Conservation (phyloP, 2,329 filamentous ascomycete genomes). For the Colletotrichum noveboracense region DNA sequence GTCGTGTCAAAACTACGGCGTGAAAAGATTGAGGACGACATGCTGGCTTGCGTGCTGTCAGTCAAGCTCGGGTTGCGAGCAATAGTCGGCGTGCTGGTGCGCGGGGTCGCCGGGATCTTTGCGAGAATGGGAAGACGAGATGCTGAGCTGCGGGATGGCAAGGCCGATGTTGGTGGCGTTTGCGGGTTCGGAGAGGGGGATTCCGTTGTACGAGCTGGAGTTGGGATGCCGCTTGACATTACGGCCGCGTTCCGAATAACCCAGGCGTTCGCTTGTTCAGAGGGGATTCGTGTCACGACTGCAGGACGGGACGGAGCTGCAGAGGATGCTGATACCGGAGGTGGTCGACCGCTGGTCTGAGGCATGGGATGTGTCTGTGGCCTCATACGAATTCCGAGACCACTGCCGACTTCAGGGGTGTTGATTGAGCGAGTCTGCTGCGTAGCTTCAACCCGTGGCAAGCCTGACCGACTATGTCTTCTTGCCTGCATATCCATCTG, state of each 20-base stretch:
- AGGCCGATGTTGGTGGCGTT: conserved; percentile 25
- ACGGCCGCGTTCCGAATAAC: not conserved
- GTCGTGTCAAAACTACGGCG: conserved; percentile 36
- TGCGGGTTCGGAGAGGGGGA: conserved; percentile 27
- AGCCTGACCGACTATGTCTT: not conserved
- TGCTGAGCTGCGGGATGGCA: conserved; percentile 39
- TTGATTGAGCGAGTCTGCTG: not conserved
- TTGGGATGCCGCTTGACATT: conserved; percentile 11
- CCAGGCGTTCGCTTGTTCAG: not conserved
- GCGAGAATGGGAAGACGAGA: conserved; percentile 40
- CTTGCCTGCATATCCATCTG: conserved; percentile 23
- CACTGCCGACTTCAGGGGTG: not conserved
- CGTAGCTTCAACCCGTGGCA: conserved; percentile 20
- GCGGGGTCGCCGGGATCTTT: conserved; percentile 36
- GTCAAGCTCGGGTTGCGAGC: conserved; percentile 42
- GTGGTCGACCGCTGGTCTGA: not conserved
- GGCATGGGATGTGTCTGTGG: not conserved
- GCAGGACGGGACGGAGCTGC: not conserved
- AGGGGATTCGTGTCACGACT: not conserved
- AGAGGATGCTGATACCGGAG: not conserved
- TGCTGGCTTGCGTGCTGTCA: conserved; percentile 40
- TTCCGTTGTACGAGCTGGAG: conserved; percentile 23
- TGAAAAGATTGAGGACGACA: conserved; percentile 47
- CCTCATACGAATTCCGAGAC: not conserved
- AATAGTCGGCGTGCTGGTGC: conserved; percentile 38